Evolutionary conservation across 1,139 yeast species (phyloP).

Genomic region (Blastobotrys capitulatus): DNA sequence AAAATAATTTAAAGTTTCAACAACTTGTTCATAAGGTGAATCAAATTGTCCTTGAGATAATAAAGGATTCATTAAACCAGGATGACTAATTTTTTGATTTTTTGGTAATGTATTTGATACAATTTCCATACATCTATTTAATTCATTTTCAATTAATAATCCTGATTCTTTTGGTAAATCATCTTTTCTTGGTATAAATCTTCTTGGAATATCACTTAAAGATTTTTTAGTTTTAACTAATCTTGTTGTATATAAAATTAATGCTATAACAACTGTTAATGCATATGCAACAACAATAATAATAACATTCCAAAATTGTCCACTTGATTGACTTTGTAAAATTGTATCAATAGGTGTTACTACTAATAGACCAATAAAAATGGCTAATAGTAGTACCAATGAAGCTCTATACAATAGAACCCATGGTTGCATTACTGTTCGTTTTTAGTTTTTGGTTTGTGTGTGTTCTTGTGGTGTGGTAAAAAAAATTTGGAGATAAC

Average conservation of each 20-base stretch:
- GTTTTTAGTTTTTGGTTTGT: not conserved
- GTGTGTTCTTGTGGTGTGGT: not conserved
- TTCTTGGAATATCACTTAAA: constrained; percentile 68
- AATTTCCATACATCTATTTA: constrained; percentile 45
- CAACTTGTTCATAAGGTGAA: constrained; percentile 58
- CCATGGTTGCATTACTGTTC: not conserved
- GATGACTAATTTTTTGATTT: constrained; percentile 45
- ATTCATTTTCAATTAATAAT: constrained; percentile 39
- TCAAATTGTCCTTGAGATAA: constrained; percentile 45
- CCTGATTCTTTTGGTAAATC: constrained; percentile 55
- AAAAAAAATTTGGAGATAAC: too few relatives aligned
- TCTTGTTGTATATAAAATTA: constrained; percentile 46
- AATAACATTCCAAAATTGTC: constrained; percentile 60
- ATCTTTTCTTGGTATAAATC: constrained; percentile 61
- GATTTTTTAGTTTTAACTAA: constrained; percentile 54
- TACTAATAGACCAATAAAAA: constrained; percentile 52
- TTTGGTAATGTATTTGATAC: constrained; percentile 49
- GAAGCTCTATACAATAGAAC: constrained; percentile 42
- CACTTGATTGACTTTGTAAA: constrained; percentile 55
- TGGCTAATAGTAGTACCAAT: constrained; percentile 44
- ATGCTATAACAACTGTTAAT: constrained; percentile 46
- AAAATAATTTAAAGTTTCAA: constrained; percentile 32
- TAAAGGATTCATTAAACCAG: constrained; percentile 50
- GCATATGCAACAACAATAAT: constrained; percentile 73
- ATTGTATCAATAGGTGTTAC: constrained; percentile 75